A percentile compares a stretch with the other conserved stretches of the same genome.
Evolutionary conservation across 2,329 filamentous ascomycete genomes (phyloP).

Genomic region (Parastagonospora avenae): DNA sequence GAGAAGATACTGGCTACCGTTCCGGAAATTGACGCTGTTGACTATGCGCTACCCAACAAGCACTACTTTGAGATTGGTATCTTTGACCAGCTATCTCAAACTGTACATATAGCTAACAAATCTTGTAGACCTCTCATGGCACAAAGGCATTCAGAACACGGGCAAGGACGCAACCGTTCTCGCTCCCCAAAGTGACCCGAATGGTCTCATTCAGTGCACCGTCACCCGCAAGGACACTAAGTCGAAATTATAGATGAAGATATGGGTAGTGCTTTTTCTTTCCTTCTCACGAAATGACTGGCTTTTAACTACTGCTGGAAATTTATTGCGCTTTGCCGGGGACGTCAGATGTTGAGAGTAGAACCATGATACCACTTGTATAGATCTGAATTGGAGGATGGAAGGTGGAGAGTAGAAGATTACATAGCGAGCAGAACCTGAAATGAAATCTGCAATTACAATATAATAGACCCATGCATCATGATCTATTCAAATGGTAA

Average conservation of each 20-base stretch:
- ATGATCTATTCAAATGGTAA: neutral
- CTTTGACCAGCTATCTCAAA: neutral
- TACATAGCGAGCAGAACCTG: neutral
- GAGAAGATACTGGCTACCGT: constrained; percentile 80
- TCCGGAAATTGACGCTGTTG: constrained; percentile 72
- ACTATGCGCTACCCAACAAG: constrained; percentile 93
- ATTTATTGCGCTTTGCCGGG: constrained; percentile 11
- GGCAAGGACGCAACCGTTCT: constrained; percentile 96
- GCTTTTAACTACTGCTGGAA: constrained; percentile 13
- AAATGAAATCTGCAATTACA: too few species aligned
- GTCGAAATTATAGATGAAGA: constrained; percentile 48
- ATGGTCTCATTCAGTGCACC: constrained; percentile 93
- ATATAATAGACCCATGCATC: neutral
- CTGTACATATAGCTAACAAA: constrained; percentile 12
- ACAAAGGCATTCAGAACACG: constrained; percentile 93
- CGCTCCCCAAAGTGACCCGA: constrained; percentile 88
- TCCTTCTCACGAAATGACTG: constrained; percentile 11
- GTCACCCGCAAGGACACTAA: constrained; percentile 66
- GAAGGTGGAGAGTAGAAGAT: constrained; percentile 22
- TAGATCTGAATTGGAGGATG: constrained; percentile 4
- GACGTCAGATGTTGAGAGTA: constrained; percentile 27
- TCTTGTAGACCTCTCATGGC: constrained; percentile 83
- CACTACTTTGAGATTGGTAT: constrained; percentile 96
- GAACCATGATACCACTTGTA: constrained; percentile 33
- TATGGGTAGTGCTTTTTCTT: neutral